phyloP scores from a whole-genome alignment of 306 rosid genomes.

The Trifolium fragiferum region DNA sequence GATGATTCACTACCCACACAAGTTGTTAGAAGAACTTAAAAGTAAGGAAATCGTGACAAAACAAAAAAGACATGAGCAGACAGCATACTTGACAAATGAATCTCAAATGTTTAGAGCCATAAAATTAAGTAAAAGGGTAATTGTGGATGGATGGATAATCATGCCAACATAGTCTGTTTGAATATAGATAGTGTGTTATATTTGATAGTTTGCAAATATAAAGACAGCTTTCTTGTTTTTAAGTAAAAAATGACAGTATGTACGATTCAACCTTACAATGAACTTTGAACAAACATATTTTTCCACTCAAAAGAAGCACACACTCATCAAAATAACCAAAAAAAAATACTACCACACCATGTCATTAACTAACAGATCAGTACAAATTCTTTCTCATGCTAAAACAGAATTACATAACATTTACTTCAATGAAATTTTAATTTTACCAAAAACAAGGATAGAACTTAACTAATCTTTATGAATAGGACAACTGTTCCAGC shows the following conservation, averaged over 20 bases:
- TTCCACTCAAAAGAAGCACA: background rate
- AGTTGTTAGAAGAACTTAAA: conserved; percentile 10
- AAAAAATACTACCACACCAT: too few relatives aligned
- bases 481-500: too few relatives aligned
- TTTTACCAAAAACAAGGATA: too few relatives aligned
- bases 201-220: conserved; percentile 11
- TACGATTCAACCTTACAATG: too few relatives aligned
- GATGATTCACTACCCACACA: conserved; percentile 4
- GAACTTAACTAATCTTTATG: too few relatives aligned
- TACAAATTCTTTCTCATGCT: too few relatives aligned
- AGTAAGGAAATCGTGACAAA: background rate
- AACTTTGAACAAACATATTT: background rate
- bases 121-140: conserved; percentile 1
- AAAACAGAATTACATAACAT: too few relatives aligned
- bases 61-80: background rate
- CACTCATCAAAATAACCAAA: background rate
- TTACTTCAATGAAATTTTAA: too few relatives aligned
- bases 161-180: background rate
- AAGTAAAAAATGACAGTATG: too few relatives aligned
- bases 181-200: background rate
- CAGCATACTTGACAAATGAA: background rate
- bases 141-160: conserved; percentile 1
- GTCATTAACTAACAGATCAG: too few relatives aligned
- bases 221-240: conserved; percentile 6
- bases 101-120: conserved; percentile 20